phyloP scores from a whole-genome alignment of 148 eudicot species.

The Heliamphora exappendiculata region DNA sequence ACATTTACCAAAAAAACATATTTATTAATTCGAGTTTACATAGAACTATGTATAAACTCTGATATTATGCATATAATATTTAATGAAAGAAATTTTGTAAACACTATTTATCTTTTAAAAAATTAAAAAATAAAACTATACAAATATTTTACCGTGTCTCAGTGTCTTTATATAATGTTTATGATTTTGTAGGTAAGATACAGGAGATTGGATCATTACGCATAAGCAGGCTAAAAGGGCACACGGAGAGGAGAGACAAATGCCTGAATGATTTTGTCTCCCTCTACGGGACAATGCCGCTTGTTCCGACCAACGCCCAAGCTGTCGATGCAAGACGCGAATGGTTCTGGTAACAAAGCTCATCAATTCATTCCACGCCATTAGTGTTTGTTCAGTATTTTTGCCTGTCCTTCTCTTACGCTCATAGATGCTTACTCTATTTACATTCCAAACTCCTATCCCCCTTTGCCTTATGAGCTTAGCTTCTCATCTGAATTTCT shows the following conservation, averaged over 20 bases:
- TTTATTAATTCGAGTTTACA: background rate
- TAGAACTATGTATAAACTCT: too few relatives aligned
- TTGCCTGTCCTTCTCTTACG: background rate
- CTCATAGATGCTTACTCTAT: too few relatives aligned
- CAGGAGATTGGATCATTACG: slow-evolving; percentile 56
- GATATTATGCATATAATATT: too few relatives aligned
- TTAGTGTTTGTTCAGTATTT: background rate
- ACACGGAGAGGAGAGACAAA: slow-evolving; percentile 41
- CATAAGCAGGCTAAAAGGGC: slow-evolving; percentile 49
- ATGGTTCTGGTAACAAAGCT: slow-evolving; percentile 56
- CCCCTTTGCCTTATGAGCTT: too few relatives aligned
- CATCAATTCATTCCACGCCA: background rate
- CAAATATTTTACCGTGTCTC: too few relatives aligned
- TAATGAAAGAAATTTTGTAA: background rate
- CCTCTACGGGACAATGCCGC: slow-evolving; percentile 49
- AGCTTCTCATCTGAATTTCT: background rate
- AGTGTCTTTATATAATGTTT: background rate
- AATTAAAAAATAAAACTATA: too few relatives aligned
- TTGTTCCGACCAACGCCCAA: slow-evolving; percentile 48
- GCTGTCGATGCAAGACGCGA: slow-evolving; percentile 45
- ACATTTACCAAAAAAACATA: background rate
- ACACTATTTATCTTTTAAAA: too few relatives aligned
- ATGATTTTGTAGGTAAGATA: slow-evolving; percentile 46
- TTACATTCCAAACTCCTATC: background rate
- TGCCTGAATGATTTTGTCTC: slow-evolving; percentile 60